Evolutionary conservation across 176 grass and related monocot species (phyloP).

Genomic region (Phragmites australis): DNA sequence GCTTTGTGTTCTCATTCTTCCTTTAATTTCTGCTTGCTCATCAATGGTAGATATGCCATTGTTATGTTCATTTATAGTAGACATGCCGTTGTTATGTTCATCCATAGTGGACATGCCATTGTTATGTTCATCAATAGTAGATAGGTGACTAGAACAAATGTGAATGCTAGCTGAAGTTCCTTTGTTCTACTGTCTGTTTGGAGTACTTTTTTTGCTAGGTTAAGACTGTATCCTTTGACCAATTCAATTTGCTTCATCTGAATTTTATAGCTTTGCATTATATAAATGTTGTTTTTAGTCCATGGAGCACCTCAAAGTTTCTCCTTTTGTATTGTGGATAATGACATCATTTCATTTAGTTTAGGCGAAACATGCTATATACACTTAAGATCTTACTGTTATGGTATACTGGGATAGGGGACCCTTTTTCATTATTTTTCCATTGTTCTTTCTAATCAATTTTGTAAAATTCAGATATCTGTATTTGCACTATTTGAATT

Average conservation of each 20-base stretch:
- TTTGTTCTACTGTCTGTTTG: not conserved
- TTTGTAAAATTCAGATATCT: slow-evolving; percentile 3
- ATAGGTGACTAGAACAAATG: not conserved
- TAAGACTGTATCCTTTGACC: slow-evolving; percentile 16
- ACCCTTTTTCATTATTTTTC: not conserved
- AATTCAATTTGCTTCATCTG: not conserved
- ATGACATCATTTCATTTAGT: not conserved
- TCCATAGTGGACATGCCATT: no score
- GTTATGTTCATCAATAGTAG: no score
- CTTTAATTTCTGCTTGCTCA: no score
- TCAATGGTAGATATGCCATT: not conserved
- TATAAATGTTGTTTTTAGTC: not conserved
- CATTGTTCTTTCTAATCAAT: not conserved
- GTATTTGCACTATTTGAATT: not conserved
- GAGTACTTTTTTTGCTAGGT: not conserved
- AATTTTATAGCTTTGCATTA: slow-evolving; percentile 2
- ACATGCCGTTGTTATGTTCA: not conserved
- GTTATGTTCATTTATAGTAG: not conserved
- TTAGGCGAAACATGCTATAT: not conserved
- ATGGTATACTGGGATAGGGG: not conserved
- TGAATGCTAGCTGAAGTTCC: not conserved
- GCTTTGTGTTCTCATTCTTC: not conserved
- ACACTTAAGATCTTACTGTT: not conserved
- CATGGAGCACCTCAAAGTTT: not conserved
- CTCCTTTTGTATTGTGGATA: not conserved